Evolutionary conservation across 2,329 filamentous ascomycete genomes (phyloP), one percentile per base, ranked within the genome.

Genomic region (Chaetomiaceae sp.): DNA sequence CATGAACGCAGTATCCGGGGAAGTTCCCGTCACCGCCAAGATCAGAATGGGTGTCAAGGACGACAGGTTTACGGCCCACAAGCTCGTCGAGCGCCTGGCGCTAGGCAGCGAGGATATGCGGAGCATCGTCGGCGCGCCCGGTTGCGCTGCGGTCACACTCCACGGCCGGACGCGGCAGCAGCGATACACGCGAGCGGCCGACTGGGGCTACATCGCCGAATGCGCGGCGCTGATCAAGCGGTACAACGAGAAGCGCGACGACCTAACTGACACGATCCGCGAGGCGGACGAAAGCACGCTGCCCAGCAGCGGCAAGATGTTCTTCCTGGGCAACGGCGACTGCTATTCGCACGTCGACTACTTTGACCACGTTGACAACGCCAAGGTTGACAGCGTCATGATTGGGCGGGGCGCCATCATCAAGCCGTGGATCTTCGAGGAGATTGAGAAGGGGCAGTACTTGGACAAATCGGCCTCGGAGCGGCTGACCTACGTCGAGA

Each of bases 401-500:
- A 81, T 97, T 51, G 93, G 84, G n/a, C 86, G 93, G 50, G 93
- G 93, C 47, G 93, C 93, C 9, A 77, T 98, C 48, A 88, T 97
- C 69, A 98, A 98, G 70, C 93, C 93, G 1, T 98, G 93, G 93
- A 74, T 98, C 52, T 98, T 97, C 62, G 93, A 98, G 66, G 93
- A 98, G 68, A 97, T 98, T 45, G 80, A 87, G 56, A 78, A 82
- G 52, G 86, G 86, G 5, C 93, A 97, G 67, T 96, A 97, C 62
- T 79, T 98, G 32, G 93, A 98, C 72, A 98, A 98, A 67, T 88
- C 87, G 3, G 85, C 91, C 2, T 77, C 82, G 5, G 91, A 98
- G 71, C 85, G 93, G 48, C 77, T 98, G 24, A 69, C 72, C 29
- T 89, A 95, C 60, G 73, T 98, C 29, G 88, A 95, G 67, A 88